phyloP scores from a whole-genome alignment of 192 early-diverging fungal species.

The Coemansia sp. region DNA sequence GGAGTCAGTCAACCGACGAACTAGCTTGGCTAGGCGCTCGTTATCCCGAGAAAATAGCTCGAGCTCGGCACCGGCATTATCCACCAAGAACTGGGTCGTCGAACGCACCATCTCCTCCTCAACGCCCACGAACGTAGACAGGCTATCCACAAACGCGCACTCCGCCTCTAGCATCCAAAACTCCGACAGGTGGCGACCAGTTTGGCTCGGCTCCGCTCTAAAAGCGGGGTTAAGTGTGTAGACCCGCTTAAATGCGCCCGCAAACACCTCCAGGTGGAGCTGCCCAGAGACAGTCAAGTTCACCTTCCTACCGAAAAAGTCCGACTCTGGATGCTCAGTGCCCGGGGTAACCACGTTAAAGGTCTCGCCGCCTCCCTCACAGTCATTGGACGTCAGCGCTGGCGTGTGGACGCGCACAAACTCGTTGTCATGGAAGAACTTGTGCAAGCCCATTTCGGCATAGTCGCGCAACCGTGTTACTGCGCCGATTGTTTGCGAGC shows the following conservation, averaged over 20 bases:
- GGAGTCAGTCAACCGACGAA: conserved; percentile 17
- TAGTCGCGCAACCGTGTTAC: conserved; percentile 69
- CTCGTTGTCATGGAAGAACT: conserved; percentile 69
- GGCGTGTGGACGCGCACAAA: conserved; percentile 81
- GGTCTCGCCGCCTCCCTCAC: conserved; percentile 86
- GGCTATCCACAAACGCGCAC: conserved; percentile 64
- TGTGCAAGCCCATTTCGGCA: conserved; percentile 65
- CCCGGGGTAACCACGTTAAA: conserved; percentile 54
- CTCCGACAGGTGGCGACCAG: conserved; percentile 82
- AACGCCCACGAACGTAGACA: conserved; percentile 66
- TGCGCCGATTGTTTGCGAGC: conserved; percentile 72
- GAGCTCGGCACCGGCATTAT: conserved; percentile 49
- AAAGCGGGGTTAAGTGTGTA: conserved; percentile 83
- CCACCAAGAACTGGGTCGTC: conserved; percentile 57
- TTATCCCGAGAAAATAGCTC: conserved; percentile 60
- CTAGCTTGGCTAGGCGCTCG: conserved; percentile 46
- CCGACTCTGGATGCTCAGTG: conserved; percentile 19
- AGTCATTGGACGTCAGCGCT: conserved; percentile 79
- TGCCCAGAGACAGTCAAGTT: conserved; percentile 86
- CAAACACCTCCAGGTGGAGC: conserved; percentile 78
- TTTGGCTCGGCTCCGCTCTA: conserved; percentile 78
- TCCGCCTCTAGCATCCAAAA: conserved; percentile 97
- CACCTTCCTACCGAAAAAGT: conserved; percentile 73
- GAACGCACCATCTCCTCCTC: conserved; percentile 64
- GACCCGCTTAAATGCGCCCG: conserved; percentile 67